phyloP scores from a whole-genome alignment of 176 grass and related monocot species.

The Stipa capillata region DNA sequence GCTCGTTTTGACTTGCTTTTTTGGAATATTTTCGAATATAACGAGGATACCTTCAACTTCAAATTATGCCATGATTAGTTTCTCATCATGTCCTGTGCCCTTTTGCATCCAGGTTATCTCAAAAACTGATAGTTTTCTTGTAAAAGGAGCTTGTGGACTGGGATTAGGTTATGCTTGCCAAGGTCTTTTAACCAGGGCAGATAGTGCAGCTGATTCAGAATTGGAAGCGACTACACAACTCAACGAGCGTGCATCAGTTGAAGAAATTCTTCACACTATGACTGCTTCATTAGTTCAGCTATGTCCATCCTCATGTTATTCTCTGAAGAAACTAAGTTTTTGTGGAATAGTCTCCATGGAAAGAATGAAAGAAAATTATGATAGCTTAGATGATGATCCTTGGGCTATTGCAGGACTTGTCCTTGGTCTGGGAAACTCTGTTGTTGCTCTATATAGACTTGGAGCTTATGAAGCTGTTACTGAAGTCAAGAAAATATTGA shows the following conservation, averaged over 20 bases:
- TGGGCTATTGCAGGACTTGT: slow-evolving; percentile 82
- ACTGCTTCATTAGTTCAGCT: slow-evolving; percentile 37
- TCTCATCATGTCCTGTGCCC: slow-evolving; percentile 18
- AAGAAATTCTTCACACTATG: slow-evolving; percentile 56
- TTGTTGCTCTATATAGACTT: slow-evolving; percentile 60
- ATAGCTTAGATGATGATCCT: slow-evolving; percentile 64
- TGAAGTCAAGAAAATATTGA: slow-evolving; percentile 67
- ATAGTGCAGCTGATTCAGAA: slow-evolving; percentile 36
- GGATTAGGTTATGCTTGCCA: slow-evolving; percentile 77
- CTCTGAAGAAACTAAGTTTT: slow-evolving; percentile 49
- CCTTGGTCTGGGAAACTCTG: slow-evolving; percentile 65
- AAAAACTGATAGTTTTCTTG: slow-evolving; percentile 70
- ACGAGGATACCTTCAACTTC: neutral
- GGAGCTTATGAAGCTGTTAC: slow-evolving; percentile 59
- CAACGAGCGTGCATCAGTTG: slow-evolving; percentile 46
- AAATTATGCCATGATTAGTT: slow-evolving; percentile 6
- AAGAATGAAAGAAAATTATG: slow-evolving; percentile 37
- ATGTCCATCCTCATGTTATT: slow-evolving; percentile 49
- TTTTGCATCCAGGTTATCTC: slow-evolving; percentile 58
- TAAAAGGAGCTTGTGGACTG: slow-evolving; percentile 80
- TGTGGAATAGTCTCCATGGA: slow-evolving; percentile 30
- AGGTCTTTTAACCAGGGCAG: slow-evolving; percentile 48
- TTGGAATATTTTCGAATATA: neutral
- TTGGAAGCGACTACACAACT: slow-evolving; percentile 32
- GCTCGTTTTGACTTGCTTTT: slow-evolving; percentile 3